Evolutionary conservation across 305 asterid species (phyloP).

Genomic region (Fraxinus latifolia): DNA sequence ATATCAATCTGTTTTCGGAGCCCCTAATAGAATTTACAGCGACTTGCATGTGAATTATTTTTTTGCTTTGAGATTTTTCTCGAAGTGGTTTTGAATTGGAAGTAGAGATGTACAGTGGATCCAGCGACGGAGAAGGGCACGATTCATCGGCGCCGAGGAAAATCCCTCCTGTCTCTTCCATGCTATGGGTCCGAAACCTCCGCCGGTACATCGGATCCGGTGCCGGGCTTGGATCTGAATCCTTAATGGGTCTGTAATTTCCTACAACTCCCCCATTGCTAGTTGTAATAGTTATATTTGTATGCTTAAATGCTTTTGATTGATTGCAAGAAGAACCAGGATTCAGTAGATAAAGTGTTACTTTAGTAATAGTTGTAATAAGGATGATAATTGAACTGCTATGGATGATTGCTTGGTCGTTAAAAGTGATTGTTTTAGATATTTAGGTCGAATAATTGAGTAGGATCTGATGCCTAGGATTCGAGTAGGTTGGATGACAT

Average conservation of each 20-base stretch:
- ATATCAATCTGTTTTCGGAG: not conserved
- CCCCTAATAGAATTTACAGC: not conserved
- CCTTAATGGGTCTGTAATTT: constrained; percentile 77
- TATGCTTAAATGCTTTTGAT: not conserved
- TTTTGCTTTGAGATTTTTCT: not conserved
- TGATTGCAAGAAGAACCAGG: not conserved
- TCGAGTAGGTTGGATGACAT: not conserved
- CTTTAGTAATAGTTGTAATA: not conserved
- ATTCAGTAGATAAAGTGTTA: not conserved
- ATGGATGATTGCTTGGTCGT: not conserved
- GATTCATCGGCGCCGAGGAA: constrained; percentile 54
- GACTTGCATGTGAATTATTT: not conserved
- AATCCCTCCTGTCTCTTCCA: constrained; percentile 87
- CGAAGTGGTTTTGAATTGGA: not conserved
- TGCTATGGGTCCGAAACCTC: constrained; percentile 99
- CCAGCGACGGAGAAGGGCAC: constrained; percentile 68
- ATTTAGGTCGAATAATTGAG: not conserved
- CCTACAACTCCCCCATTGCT: not conserved
- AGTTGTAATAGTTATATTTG: not conserved
- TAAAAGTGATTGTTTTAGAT: not conserved
- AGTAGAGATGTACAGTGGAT: constrained; percentile 60
- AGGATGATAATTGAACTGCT: not conserved
- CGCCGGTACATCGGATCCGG: constrained; percentile 98
- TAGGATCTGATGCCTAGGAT: not conserved
- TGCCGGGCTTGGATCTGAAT: constrained; percentile 98